Evolutionary conservation across 257 asterid species (phyloP).

Genomic region (Nicotiana benthamiana): DNA sequence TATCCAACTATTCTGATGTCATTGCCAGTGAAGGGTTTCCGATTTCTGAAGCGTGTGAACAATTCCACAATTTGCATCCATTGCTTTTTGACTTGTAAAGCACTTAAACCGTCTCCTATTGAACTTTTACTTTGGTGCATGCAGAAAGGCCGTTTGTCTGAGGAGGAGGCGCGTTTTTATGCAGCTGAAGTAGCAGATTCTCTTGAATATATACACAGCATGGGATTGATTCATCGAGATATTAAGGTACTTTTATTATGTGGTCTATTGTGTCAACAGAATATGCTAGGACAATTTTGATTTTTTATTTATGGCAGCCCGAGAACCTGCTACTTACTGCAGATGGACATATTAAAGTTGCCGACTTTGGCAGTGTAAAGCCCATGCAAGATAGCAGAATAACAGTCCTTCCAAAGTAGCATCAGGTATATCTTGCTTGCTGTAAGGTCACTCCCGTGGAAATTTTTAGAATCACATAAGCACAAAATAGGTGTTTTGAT

Average conservation of each 20-base stretch:
- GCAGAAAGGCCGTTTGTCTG: conserved; percentile 94
- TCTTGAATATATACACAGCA: conserved; percentile 91
- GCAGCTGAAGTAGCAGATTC: conserved; percentile 97
- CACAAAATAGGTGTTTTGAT: background rate
- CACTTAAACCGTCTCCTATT: background rate
- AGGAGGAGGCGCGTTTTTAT: conserved; percentile 89
- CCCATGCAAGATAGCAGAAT: conserved; percentile 94
- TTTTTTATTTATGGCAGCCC: conserved; percentile 55
- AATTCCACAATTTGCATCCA: background rate
- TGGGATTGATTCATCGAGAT: conserved; percentile 97
- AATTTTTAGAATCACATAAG: background rate
- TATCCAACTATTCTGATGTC: background rate
- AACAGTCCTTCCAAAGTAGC: conserved; percentile 97
- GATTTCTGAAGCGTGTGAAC: background rate
- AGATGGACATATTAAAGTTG: conserved; percentile 93
- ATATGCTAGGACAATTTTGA: conserved; percentile 1
- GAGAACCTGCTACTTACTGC: conserved; percentile 88
- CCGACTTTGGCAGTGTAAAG: conserved; percentile 98
- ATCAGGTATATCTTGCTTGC: conserved; percentile 45
- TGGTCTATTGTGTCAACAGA: background rate
- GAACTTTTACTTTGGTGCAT: conserved; percentile 17
- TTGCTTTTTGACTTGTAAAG: background rate
- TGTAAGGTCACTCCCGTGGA: background rate
- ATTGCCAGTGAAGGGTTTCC: background rate
- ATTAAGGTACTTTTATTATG: conserved; percentile 56